Evolutionary conservation across 495 filamentous ascomycete species (phyloP), one percentile per base, ranked within the genome.

Genomic region (Neurospora tetraspora): DNA sequence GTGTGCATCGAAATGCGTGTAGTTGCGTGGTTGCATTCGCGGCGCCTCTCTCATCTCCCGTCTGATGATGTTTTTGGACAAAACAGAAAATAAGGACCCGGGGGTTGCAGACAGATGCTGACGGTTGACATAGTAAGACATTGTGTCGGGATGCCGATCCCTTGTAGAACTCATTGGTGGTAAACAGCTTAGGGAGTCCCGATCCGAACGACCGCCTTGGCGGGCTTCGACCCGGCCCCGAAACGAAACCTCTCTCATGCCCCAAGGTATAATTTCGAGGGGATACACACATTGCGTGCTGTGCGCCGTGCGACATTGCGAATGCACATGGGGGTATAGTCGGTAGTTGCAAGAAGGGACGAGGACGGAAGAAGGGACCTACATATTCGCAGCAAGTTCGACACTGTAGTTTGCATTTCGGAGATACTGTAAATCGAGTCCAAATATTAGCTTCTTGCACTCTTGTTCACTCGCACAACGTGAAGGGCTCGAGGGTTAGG

Each of bases 311-410:
- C 53, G 27, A 65, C 53, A 65, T 65, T 65, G 53, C 0, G 6
- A 36, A 36, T 36, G 12, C 12, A 65, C 53, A 65, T 9, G 53
- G 53, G 53, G 53, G 27, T 65, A 18, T 31, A 61, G 27, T 61
- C 23, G 69, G 43, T 65, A 36, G 38, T n/a, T 39, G 31, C 10
- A 23, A 69, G 6, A 34, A 53, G 16, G 27, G 61, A 20, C 20
- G 18, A 70, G 16, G 39, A 39, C 69, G 39, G 36, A 73, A 71
- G 74, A 70, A 76, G 68, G 39, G 3, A 83, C 86, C 85, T 78
- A 87, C 85, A 80, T 77, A 76, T 87, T 84, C 31, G 83, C 75
- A 65, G 86, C 86, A 69, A 84, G 81, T n/a, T 88, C 81, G 10
- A 88, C 72, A 71, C 84, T 84, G 77, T 84, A 88, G 18, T 78